Percentiles rank a stretch among this genome's conserved stretches.
These are phyloP conservation scores for Coemansia asiatica DNA, from an alignment of 192 early-diverging fungal genomes.

Conservation along the genomic window DNA sequence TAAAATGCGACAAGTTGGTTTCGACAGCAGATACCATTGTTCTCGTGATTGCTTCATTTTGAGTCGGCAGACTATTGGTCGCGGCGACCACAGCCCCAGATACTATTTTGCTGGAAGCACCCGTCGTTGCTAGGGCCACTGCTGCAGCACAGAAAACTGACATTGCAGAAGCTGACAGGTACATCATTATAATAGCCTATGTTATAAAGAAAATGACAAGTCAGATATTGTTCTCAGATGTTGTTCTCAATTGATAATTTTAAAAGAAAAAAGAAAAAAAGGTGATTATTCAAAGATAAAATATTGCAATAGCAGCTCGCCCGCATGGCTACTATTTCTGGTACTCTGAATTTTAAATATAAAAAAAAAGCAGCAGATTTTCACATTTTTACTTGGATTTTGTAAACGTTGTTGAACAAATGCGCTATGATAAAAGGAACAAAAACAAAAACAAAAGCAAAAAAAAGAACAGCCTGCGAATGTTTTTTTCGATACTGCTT, in stretches of 20 bases:
- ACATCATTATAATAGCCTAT: background rate
- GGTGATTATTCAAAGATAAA: background rate
- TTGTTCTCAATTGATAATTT: background rate
- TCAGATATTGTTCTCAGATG: background rate
- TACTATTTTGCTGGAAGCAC: background rate
- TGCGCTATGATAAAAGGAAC: constrained; percentile 13
- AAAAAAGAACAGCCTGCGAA: background rate
- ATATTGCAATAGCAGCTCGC: background rate
- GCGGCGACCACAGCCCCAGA: background rate
- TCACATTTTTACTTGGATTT: background rate
- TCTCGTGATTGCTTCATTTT: constrained; percentile 5
- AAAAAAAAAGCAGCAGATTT: no score
- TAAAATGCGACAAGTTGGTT: constrained; percentile 36
- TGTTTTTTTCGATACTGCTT: background rate
- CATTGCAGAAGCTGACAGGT: background rate
- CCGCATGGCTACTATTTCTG: background rate
- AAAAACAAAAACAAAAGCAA: background rate
- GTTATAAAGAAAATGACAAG: background rate
- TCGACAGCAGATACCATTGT: constrained; percentile 23
- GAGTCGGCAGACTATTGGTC: background rate
- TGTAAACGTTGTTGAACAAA: background rate
- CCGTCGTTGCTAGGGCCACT: background rate
- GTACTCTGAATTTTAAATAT: no score
- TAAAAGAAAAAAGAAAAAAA: background rate
- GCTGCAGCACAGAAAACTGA: background rate